phyloP scores from a whole-genome alignment of 345 rosid genomes.

The Isatis tinctoria region DNA sequence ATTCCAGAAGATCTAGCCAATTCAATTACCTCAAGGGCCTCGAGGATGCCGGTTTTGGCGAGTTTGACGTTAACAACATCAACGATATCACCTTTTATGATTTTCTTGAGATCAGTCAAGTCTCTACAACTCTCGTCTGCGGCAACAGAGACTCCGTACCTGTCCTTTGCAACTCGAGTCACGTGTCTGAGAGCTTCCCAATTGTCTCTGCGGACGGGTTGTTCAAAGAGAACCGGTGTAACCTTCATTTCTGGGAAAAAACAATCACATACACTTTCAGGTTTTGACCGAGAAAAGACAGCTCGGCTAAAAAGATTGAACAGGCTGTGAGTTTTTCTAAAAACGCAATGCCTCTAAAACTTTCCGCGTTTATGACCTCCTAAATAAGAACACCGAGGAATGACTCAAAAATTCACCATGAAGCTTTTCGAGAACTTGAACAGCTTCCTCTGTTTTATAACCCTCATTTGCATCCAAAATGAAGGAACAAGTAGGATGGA shows the following conservation, averaged over 20 bases:
- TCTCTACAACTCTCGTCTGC: conserved; percentile 94
- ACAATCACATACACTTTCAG: conserved; percentile 1
- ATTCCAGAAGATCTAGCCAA: conserved; percentile 60
- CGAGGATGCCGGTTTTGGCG: conserved; percentile 73
- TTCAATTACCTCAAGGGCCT: conserved; percentile 74
- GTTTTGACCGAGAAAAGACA: background rate
- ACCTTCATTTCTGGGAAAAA: conserved; percentile 69
- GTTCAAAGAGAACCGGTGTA: conserved; percentile 85
- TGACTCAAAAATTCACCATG: conserved; percentile 45
- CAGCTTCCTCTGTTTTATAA: conserved; percentile 67
- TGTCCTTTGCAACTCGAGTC: conserved; percentile 53
- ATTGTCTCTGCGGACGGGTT: conserved; percentile 89
- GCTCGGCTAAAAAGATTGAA: background rate
- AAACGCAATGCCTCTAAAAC: background rate
- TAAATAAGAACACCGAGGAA: background rate
- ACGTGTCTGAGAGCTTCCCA: conserved; percentile 91
- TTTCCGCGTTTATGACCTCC: background rate
- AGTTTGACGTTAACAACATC: conserved; percentile 85
- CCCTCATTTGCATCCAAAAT: conserved; percentile 98
- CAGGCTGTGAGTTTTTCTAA: background rate
- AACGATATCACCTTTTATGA: conserved; percentile 53
- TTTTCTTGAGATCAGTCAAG: conserved; percentile 64
- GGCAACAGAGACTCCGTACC: conserved; percentile 75
- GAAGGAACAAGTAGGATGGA: conserved; percentile 68
- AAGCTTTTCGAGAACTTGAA: conserved; percentile 72